Conservation (phyloP, 2,329 filamentous ascomycete genomes). For the Diaporthe capsici region DNA sequence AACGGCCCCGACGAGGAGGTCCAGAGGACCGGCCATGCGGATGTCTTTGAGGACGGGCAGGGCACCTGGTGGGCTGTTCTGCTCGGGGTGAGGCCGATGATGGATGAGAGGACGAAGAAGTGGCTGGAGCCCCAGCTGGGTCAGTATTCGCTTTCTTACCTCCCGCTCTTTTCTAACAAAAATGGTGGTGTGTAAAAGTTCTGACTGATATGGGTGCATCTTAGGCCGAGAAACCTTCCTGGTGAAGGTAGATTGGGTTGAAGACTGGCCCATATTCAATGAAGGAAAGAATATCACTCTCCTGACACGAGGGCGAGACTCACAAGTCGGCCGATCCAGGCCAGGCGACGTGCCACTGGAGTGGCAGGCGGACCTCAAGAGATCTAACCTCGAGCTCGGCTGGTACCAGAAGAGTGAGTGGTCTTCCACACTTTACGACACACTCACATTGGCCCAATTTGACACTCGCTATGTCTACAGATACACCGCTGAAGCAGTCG, state of each 20-base stretch:
- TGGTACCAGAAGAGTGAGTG: slow-evolving; percentile 56
- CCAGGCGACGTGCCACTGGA: slow-evolving; percentile 50
- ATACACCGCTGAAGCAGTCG: slow-evolving; percentile 62
- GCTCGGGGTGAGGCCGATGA: slow-evolving; percentile 59
- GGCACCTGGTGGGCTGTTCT: slow-evolving; percentile 65
- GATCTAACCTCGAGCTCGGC: slow-evolving; percentile 49
- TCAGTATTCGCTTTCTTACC: no score
- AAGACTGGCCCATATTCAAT: slow-evolving; percentile 68
- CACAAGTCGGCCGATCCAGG: slow-evolving; percentile 36
- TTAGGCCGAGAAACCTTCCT: slow-evolving; percentile 65
- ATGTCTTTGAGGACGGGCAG: slow-evolving; percentile 59
- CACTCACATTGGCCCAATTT: background rate
- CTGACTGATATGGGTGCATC: background rate
- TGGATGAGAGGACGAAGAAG: slow-evolving; percentile 40
- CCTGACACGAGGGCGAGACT: slow-evolving; percentile 50
- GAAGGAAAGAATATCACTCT: slow-evolving; percentile 59
- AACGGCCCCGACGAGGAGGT: slow-evolving; percentile 63
- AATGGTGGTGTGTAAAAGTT: no score
- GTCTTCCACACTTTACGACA: background rate
- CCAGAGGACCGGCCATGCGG: slow-evolving; percentile 64
- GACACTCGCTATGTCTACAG: slow-evolving; percentile 46
- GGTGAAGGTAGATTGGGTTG: slow-evolving; percentile 62
- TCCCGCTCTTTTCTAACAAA: no score
- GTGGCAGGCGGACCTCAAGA: slow-evolving; percentile 53
- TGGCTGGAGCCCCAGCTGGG: slow-evolving; percentile 60